These are phyloP conservation scores for Jackrogersella minutella DNA, from an alignment of 495 filamentous ascomycete genomes.

Conservation along the genomic window DNA sequence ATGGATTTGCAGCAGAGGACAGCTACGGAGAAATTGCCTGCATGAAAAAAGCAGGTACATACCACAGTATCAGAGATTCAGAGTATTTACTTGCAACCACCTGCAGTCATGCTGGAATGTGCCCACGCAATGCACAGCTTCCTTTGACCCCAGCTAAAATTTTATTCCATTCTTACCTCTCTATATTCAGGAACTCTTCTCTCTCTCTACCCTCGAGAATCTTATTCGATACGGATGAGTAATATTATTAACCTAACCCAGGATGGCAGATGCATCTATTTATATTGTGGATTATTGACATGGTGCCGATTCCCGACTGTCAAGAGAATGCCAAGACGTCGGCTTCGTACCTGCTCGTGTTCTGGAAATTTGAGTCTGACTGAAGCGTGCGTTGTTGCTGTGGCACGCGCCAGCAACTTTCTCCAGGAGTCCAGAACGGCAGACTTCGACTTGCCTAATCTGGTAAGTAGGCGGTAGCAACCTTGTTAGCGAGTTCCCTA, in stretches of 20 bases:
- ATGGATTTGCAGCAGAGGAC: not conserved
- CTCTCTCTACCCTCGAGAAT: too few relatives aligned
- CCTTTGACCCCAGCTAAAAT: too few relatives aligned
- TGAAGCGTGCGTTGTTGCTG: not conserved
- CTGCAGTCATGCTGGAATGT: constrained; percentile 11
- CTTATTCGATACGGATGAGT: too few relatives aligned
- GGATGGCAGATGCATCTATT: too few relatives aligned
- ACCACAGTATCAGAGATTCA: too few relatives aligned
- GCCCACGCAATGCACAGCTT: not conserved
- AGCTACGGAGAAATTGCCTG: constrained; percentile 13
- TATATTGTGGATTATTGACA: constrained; percentile 1
- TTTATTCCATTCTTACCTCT: too few relatives aligned
- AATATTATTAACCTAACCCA: too few relatives aligned
- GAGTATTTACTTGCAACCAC: constrained; percentile 18
- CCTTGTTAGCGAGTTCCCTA: not conserved
- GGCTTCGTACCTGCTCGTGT: too few relatives aligned
- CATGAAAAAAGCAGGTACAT: constrained; percentile 31
- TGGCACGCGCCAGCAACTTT: not conserved
- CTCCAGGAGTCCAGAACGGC: not conserved
- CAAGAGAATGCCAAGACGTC: constrained; percentile 24
- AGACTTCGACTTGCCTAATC: not conserved
- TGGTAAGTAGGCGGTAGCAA: not conserved
- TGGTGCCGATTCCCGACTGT: constrained; percentile 23
- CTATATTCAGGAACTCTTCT: too few relatives aligned
- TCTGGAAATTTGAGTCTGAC: constrained; percentile 29